Evolutionary conservation across 768 basidiomycete genomes (phyloP), one percentile per base, ranked within the genome.

Genomic region (Panaeolus cyanescens): DNA sequence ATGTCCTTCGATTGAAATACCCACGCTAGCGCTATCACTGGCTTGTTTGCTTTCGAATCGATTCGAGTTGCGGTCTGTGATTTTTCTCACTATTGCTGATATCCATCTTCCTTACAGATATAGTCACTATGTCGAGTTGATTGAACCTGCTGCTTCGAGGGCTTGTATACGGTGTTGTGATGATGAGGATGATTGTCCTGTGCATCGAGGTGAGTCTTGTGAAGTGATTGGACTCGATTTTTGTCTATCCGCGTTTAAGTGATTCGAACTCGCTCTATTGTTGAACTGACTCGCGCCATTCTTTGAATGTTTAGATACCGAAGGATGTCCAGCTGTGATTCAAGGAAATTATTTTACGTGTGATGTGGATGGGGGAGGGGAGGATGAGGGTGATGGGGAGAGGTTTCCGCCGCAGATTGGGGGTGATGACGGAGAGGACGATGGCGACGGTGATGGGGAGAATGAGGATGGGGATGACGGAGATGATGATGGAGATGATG

Each of bases 101-200:
- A 37, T 13, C n/a, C 36, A 3, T 37, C n/a, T 20, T 20, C n/a
- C n/a, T 40, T 15, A 28, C 40, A 75, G 74, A 22, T 87, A 84
- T 68, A 85, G 85, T 34, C 83, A 85, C 68, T 87, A 85, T 64
- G 83, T 85, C 20, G 85, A 87, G 63, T 71, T 86, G 17, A 76
- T 86, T 28, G 85, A 87, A 67, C 85, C 85, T 10, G 73, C 72
- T 20, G 83, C 73, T 5, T 70, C 68, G 2, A 77, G 85, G 2
- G 85, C 84, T 6, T 87, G 85, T 69, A 83, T 87, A 63, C 79
- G 78, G 67, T 87, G 85, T 65, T 87, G 85, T 65, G 81, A 85
- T 55, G 78, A 85, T 61, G 71, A 76, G 0, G 76, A 71, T 0
- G 85, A 87, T 68, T 87, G 85, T 69, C 84, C 83, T n/a, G 74